phyloP scores from a whole-genome alignment of 2,329 filamentous ascomycete genomes.

The Aspergillus sp. region DNA sequence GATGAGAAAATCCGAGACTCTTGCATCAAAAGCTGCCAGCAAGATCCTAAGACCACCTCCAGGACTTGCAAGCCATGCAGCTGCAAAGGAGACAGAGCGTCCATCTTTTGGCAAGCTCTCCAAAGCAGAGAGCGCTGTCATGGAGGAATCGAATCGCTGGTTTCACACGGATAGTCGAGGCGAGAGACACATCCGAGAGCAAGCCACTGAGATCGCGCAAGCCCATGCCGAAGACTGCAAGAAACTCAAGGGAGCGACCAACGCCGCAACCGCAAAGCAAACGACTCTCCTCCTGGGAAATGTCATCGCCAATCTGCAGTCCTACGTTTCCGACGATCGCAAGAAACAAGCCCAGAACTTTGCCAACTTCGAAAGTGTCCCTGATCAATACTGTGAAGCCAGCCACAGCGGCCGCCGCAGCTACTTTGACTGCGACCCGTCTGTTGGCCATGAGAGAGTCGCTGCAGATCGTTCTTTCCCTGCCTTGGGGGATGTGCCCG shows the following conservation, averaged over 20 bases:
- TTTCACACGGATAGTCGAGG: conserved; percentile 14
- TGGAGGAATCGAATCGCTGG: conserved; percentile 14
- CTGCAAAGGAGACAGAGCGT: background rate
- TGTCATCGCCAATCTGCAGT: conserved; percentile 13
- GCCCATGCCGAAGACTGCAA: conserved; percentile 8
- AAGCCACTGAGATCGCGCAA: conserved; percentile 10
- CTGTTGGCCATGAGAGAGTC: conserved; percentile 4
- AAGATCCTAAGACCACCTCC: background rate
- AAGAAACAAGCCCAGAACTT: conserved; percentile 8
- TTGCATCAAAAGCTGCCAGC: background rate
- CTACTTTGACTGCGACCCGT: conserved; percentile 15
- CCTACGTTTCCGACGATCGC: conserved; percentile 8
- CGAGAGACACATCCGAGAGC: conserved; percentile 9
- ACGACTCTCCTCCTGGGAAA: conserved; percentile 14
- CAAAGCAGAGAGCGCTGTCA: conserved; percentile 1
- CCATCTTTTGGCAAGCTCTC: background rate
- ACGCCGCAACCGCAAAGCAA: conserved; percentile 5
- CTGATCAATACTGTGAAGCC: conserved; percentile 8
- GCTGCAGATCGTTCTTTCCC: conserved; percentile 1
- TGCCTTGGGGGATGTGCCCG: background rate
- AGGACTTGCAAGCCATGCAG: conserved; percentile 8
- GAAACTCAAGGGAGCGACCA: conserved; percentile 1
- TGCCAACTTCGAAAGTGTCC: conserved; percentile 8
- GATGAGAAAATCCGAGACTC: background rate
- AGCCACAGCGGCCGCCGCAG: conserved; percentile 9